phyloP scores from a whole-genome alignment of 129 eudicot species.

The Escallonia rubra region DNA sequence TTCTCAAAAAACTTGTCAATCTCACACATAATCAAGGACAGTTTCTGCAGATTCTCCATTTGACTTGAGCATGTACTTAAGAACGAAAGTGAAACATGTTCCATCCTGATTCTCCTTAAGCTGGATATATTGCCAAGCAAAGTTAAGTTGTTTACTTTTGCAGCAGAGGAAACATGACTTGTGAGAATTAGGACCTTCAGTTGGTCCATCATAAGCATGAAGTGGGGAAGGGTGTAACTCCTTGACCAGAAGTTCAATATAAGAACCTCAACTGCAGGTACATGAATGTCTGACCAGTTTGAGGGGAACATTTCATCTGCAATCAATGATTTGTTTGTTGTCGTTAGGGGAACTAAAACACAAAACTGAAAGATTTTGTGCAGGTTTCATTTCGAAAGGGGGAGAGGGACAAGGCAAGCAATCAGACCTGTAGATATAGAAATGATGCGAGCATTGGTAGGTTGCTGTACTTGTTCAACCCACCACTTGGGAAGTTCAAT shows the following conservation, averaged over 20 bases:
- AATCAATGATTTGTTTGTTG: neutral
- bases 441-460: slow-evolving; percentile 28
- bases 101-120: slow-evolving; percentile 37
- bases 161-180: slow-evolving; percentile 35
- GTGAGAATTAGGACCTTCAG: slow-evolving; percentile 38
- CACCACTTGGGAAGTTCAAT: slow-evolving; percentile 15
- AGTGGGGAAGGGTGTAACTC: slow-evolving; percentile 36
- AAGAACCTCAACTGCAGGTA: slow-evolving; percentile 35
- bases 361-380: neutral
- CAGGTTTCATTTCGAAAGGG: neutral
- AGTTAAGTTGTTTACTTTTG: slow-evolving; percentile 15
- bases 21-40: slow-evolving; percentile 38
- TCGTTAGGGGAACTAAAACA: neutral
- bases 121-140: slow-evolving; percentile 18
- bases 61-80: slow-evolving; percentile 10
- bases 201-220: slow-evolving; percentile 26
- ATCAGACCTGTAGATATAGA: slow-evolving; percentile 47
- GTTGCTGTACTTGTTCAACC: slow-evolving; percentile 4
- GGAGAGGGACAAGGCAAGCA: neutral
- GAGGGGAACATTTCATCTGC: slow-evolving; percentile 41
- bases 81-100: slow-evolving; percentile 29
- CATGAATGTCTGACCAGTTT: slow-evolving; percentile 30
- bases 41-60: slow-evolving; percentile 29
- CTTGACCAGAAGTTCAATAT: slow-evolving; percentile 35
- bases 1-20: slow-evolving; percentile 23